Base-by-base conservation (phyloP, 140 eudicot genomes). In the Ambrosia hybrid region DNA sequence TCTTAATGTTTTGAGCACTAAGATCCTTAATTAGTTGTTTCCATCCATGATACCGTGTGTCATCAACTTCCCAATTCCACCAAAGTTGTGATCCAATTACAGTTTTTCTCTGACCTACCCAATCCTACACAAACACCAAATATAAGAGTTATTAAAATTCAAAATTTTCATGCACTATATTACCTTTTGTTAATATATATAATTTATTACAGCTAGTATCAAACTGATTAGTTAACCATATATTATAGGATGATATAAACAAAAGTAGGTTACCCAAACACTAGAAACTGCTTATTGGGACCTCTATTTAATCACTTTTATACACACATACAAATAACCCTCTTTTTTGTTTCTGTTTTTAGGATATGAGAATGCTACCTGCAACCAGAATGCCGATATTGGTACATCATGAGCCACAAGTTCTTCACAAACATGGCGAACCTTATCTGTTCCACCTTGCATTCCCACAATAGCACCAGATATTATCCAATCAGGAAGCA, bases 61-160 rank as follows among this genome's bases (percentile, higher is more conserved):
- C 80, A 70, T 94, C 99, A 38, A 91, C 99, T 82, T 94, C 99
- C 99, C 97, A 94, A 30, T 94, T 94, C 97, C 96, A 94, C 99
- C 99, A 90, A 33, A 94, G 89, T 68, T 94, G 99, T 61, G 99
- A 94, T 39, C 99, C 99, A 9, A 94, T 89, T 37, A 90, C 82
- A 0, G 99, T 94, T 80, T 90, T 83, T 75, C 99, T 81, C 78
- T 91, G 92, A 34, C 99, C 99, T 13, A 94, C 97, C 99, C 99
- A 94, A 57, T 94, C 99, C 99, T 94, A 79, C 78, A 74, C 4
- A 37, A 61, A 56, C 65, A 48, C 48, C 59, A 61, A 10, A 62
- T 39, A 65, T 67, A 11, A 5, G 30, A 21, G n/a, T 38, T 76
- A 30, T 2, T 9, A 14, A 43, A 61, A 15, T n/a, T 63, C 37